Base-by-base conservation (phyloP, 441 rosid genomes). In the Populus hybrid region DNA sequence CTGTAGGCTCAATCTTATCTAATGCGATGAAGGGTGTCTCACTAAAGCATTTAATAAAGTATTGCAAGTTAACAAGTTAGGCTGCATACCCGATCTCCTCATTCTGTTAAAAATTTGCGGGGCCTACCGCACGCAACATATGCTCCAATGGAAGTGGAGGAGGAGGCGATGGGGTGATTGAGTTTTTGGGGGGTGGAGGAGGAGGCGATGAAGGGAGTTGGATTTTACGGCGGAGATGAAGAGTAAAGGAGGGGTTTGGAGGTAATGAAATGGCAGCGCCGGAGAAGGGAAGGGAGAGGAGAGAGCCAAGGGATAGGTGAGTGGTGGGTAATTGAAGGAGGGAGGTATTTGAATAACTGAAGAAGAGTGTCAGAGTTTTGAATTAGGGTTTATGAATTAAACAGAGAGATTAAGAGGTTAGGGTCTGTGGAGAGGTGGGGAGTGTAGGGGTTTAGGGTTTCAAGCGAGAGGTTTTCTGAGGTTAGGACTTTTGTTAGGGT, bases 11-110 rank as follows among this genome's bases (percentile, higher is more conserved):
- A 82, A 82, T 6, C 67, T 61, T 64, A 91, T n/a, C n/a, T n/a
- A n/a, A n/a, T n/a, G n/a, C n/a, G n/a, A n/a, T 74, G 94, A 91
- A 72, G 94, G 89, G 88, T 88, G 80, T 81, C 86, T 91, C 4
- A 92, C 91, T 78, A 95, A 80, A 35, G 85, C 91, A 67, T 87
- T 89, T 26, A 92, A 86, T 74, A 94, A 92, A 70, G 86, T 83
- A 46, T 89, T 91, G 87, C 93, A 91, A 78, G 93, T 92, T 42
- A 92, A 84, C 66, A 83, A 54, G 77, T 90, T 94, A 4, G 99
- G 99, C 59, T 84, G 86, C 26, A 87, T 84, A 23, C 70, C 81
- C 67, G 87, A 76, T 28, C 90, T 86, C 81, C 84, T 88, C 97
- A 94, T 89, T 81, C 85, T 91, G 72, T 83, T 80, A 35, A 95